Conservation (phyloP, 2,329 filamentous ascomycete species). For the Trichoderma sp. region DNA sequence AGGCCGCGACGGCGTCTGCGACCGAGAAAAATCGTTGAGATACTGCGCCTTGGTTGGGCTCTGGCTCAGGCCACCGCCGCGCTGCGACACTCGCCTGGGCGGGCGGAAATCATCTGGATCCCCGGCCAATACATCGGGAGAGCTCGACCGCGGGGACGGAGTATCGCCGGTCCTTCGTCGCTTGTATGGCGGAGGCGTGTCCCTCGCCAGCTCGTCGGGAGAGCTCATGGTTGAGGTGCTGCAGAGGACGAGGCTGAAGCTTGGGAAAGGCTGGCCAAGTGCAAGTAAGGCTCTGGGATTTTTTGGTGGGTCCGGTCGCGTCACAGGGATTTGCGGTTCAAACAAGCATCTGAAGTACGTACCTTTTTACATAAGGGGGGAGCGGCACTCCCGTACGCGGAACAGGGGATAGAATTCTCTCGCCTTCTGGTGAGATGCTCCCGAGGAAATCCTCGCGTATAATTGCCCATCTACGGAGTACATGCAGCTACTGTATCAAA, state of each 20-base stretch:
- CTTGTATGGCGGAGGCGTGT: slow-evolving; percentile 31
- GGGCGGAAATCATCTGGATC: slow-evolving; percentile 14
- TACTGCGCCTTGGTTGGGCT: slow-evolving; percentile 27
- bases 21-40: slow-evolving; percentile 18
- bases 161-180: slow-evolving; percentile 35
- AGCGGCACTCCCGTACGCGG: not conserved
- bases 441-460: not conserved
- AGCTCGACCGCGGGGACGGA: slow-evolving; percentile 30
- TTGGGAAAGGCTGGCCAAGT: not conserved
- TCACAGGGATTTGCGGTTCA: not conserved
- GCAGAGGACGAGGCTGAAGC: slow-evolving; percentile 23
- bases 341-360: not conserved
- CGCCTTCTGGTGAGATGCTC: not conserved
- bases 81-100: slow-evolving; percentile 10
- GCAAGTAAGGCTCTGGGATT: slow-evolving; percentile 17
- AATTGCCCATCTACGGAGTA: not conserved
- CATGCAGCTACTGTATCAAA: not conserved
- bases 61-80: slow-evolving; percentile 24
- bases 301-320: slow-evolving; percentile 20
- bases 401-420: not conserved
- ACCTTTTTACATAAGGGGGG: not conserved
- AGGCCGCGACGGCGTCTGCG: slow-evolving; percentile 24
- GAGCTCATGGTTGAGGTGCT: slow-evolving; percentile 31
- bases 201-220: slow-evolving; percentile 27
- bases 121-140: slow-evolving; percentile 25